phyloP scores from a whole-genome alignment of 1,284 basidiomycete species.

The Cryptococcus deneoformans region DNA sequence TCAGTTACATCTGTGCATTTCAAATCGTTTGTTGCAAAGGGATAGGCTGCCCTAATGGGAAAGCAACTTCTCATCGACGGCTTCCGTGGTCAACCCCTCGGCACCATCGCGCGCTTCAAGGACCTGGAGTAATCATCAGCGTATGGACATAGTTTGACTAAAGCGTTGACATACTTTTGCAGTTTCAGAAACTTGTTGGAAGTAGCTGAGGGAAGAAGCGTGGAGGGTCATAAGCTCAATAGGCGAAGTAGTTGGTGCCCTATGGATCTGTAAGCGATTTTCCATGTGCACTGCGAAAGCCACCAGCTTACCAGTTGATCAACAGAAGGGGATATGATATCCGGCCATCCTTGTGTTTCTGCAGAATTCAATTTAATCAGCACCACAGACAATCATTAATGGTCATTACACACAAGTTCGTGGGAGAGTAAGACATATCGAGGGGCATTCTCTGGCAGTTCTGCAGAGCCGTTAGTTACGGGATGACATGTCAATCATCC shows the following conservation, averaged over 20 bases:
- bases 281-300: background rate
- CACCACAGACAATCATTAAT: background rate
- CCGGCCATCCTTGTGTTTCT: conserved; percentile 75
- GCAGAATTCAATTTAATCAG: background rate
- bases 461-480: conserved; percentile 50
- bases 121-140: conserved; percentile 47
- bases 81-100: conserved; percentile 70
- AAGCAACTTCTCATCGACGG: conserved; percentile 63
- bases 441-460: conserved; percentile 85
- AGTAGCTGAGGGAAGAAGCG: conserved; percentile 74
- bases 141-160: background rate
- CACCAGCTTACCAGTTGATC: conserved; percentile 66
- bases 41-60: too few species aligned
- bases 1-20: background rate
- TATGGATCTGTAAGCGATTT: conserved; percentile 5
- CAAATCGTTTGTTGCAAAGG: background rate
- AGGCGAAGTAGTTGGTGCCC: conserved; percentile 66
- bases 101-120: conserved; percentile 77
- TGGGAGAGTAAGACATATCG: conserved; percentile 83
- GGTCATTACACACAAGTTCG: conserved; percentile 55
- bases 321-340: conserved; percentile 79
- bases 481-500: background rate
- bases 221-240: conserved; percentile 75
- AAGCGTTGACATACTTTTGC: conserved; percentile 35
- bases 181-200: conserved; percentile 60